Base-by-base conservation (phyloP, 129 eudicot genomes). In the Tagetes erecta region DNA sequence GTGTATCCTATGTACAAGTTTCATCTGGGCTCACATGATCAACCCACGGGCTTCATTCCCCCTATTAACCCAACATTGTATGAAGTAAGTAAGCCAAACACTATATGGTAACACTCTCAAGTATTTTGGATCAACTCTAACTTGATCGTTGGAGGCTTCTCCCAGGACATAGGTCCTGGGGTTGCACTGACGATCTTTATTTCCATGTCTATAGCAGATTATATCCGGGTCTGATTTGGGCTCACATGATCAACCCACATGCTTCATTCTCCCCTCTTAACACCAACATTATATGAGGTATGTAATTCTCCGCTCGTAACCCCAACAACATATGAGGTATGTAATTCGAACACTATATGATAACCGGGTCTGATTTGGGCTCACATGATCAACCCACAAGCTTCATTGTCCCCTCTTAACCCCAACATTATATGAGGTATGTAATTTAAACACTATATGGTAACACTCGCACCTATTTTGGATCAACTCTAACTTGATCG, bases 361-460 rank as follows among this genome's bases (percentile, higher is more conserved):
- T 7, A 46, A 8, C 12, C 0, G 1, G 27, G 14, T 59, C n/a
- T 8, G 65, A 34, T 59, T 58, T 59, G 65, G 65, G 65, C 65
- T 58, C 64, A 58, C 5, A 33, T 58, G 40, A 58, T 58, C 39
- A 58, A 31, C 40, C 37, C 37, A 33, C 1, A 40, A 40, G 65
- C 65, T 58, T 58, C 39, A 33, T 58, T 58, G 27, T 46, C 40
- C 65, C 65, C 65, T 58, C 41, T 9, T 58, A 58, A 58, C 11
- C 5, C 39, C 40, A 34, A 58, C 65, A 31, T 33, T 3, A 10
- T 58, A 34, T 2, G n/a, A 34, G 65, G 65, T 58, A 58, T 33
- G 40, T 34, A 58, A 33, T 58, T n/a, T 40, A 31, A 58, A 58
- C 65, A 58, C 39, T 58, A 6, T 10, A 58, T 58, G 40, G 34